Percentiles rank a stretch among this genome's conserved stretches.
Evolutionary conservation across 192 early-diverging fungal genomes (phyloP).

Genomic region (Gonapodya sp.): DNA sequence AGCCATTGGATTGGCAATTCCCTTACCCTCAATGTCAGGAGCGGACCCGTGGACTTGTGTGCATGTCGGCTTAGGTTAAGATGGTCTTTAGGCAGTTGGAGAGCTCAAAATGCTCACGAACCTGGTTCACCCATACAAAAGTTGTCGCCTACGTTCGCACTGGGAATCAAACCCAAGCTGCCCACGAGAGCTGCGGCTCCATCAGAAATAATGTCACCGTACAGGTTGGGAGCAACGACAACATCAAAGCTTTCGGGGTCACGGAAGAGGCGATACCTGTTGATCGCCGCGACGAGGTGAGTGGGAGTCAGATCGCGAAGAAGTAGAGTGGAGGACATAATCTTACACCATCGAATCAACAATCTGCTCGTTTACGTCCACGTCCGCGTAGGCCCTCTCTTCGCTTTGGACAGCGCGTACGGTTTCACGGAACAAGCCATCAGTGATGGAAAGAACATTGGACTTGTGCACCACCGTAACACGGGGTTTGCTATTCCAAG

Average conservation of each 20-base stretch:
- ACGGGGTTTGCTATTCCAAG: slow-evolving; percentile 19
- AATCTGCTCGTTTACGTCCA: slow-evolving; percentile 90
- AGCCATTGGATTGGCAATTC: slow-evolving; percentile 94
- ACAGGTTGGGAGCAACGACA: slow-evolving; percentile 92
- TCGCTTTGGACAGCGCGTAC: slow-evolving; percentile 51
- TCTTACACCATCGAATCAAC: slow-evolving; percentile 96
- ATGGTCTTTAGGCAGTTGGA: neutral
- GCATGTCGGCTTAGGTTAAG: neutral
- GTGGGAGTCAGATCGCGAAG: neutral
- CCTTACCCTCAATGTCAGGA: slow-evolving; percentile 94
- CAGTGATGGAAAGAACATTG: slow-evolving; percentile 86
- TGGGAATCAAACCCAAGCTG: slow-evolving; percentile 87
- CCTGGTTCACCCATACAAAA: slow-evolving; percentile 94
- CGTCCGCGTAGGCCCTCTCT: slow-evolving; percentile 50
- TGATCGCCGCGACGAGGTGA: neutral
- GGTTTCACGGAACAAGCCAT: slow-evolving; percentile 95
- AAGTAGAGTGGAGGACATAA: neutral
- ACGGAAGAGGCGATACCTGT: slow-evolving; percentile 85
- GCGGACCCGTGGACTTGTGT: slow-evolving; percentile 80
- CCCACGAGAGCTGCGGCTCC: slow-evolving; percentile 95
- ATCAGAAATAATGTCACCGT: slow-evolving; percentile 96
- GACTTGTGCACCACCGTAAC: slow-evolving; percentile 98
- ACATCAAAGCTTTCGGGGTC: slow-evolving; percentile 95
- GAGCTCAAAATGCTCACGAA: slow-evolving; percentile 11
- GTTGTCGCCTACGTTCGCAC: slow-evolving; percentile 89